Conservation (phyloP, 148 eudicot species). For the Selenicereus undatus region DNA sequence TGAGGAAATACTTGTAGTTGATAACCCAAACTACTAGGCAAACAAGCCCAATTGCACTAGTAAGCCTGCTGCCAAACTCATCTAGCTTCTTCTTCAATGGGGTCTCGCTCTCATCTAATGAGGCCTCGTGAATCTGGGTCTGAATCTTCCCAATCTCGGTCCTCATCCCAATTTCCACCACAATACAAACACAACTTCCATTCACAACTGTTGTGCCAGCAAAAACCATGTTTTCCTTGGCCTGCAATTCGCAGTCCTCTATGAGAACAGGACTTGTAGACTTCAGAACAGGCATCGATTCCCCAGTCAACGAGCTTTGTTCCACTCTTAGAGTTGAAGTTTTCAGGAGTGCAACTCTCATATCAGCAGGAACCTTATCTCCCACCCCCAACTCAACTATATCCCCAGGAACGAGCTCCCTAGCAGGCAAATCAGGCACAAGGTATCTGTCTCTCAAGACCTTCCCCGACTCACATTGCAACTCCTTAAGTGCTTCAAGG, state of each 20-base stretch:
- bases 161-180: constrained; percentile 57
- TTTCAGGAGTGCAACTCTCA: constrained; percentile 58
- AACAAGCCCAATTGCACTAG: constrained; percentile 57
- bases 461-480: constrained; percentile 69
- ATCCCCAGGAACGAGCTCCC: constrained; percentile 82
- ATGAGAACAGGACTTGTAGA: constrained; percentile 33
- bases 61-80: constrained; percentile 68
- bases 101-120: constrained; percentile 62
- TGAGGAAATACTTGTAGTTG: constrained; percentile 68
- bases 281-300: constrained; percentile 76
- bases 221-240: constrained; percentile 80
- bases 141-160: constrained; percentile 79
- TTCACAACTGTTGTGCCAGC: constrained; percentile 79
- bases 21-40: constrained; percentile 72
- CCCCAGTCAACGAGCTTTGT: constrained; percentile 84
- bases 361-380: constrained; percentile 82
- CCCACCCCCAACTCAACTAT: constrained; percentile 77
- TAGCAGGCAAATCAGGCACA: constrained; percentile 66
- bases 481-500: constrained; percentile 75
- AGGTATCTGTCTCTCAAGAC: constrained; percentile 64
- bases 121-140: constrained; percentile 72
- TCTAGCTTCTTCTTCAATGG: constrained; percentile 80
- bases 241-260: constrained; percentile 76
- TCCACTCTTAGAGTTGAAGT: constrained; percentile 74
- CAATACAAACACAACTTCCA: constrained; percentile 64